phyloP scores from a whole-genome alignment of 805 yeast genomes.

The Scheffersomyces ergatensis region DNA sequence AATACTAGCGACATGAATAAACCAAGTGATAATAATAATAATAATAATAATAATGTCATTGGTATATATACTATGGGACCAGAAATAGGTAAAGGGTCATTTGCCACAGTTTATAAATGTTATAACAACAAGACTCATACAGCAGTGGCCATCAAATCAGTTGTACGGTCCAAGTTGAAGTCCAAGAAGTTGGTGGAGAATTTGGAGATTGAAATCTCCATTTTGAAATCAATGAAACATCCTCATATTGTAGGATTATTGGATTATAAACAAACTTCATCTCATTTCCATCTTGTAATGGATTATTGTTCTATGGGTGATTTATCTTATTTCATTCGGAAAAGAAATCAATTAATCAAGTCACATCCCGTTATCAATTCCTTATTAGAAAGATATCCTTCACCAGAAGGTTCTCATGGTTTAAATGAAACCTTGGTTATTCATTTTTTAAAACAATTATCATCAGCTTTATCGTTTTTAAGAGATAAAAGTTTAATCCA shows the following conservation, averaged over 20 bases:
- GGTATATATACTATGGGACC: constrained; percentile 63
- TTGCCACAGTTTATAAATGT: constrained; percentile 94
- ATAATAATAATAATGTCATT: constrained; percentile 12
- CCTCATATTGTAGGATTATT: constrained; percentile 88
- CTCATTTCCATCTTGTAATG: constrained; percentile 88
- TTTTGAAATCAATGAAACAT: constrained; percentile 81
- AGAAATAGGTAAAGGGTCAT: constrained; percentile 93
- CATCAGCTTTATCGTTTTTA: constrained; percentile 79
- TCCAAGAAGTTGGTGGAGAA: constrained; percentile 87
- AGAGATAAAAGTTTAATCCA: constrained; percentile 85
- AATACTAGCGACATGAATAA: too few species aligned
- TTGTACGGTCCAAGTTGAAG: constrained; percentile 74
- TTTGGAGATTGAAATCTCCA: constrained; percentile 88
- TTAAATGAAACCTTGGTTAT: constrained; percentile 73
- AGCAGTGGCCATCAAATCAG: constrained; percentile 87
- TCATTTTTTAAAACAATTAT: constrained; percentile 83
- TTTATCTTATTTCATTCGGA: constrained; percentile 79
- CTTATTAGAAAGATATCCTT: constrained; percentile 77
- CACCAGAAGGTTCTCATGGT: constrained; percentile 75
- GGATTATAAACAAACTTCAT: constrained; percentile 75
- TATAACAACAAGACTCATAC: constrained; percentile 47
- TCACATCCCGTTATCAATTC: constrained; percentile 79
- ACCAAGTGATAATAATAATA: too few species aligned
- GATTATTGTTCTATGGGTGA: constrained; percentile 97
- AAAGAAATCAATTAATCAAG: constrained; percentile 64